Base-by-base conservation (phyloP, 768 basidiomycete species). In the Leucosporidium yakuticum region DNA sequence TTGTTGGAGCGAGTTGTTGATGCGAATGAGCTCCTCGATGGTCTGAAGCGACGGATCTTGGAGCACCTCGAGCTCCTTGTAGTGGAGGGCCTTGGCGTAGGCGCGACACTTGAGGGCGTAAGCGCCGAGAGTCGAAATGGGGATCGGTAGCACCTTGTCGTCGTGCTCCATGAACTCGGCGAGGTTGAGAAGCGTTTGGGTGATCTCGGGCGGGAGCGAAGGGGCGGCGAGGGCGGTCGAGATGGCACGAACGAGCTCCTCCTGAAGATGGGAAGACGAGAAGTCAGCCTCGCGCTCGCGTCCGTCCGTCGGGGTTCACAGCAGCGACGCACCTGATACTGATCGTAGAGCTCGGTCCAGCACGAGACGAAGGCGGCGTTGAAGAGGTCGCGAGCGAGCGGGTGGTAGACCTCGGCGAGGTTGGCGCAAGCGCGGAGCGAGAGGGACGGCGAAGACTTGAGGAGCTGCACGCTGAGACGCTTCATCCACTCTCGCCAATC, bases 101-200 rank as follows among this genome's bases (percentile, higher is more conserved):
- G 94, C 94, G 78, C 91, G 88, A 78, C 89, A 92, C 71, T 88
- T 88, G 81, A 90, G 85, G 0, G 96, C 93, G 76, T 94, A 92
- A 75, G 93, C 90, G 48, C 95, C 96, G 20, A 98, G 84, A 19
- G 90, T 91, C 61, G 90, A 85, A 74, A 93, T 88, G 74, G 96
- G 92, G 68, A 98, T 96, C 2, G 92, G 92, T 2, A 98, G 82
- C 0, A 90, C 85, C 76, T 95, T 95, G 76, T 98, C 96, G 79
- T 98, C 94, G 74, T 97, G 95, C 78, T 98, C 96, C 90, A 98
- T 95, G 78, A 98, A 98, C 77, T 99, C 96, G 6, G 93, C 93
- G 31, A 98, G 84, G 78, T 93, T 93, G 64, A 99, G 84, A 21
- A 98, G 81, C 31, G 90, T 85, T 77, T 96, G 91, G 25, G 95